Base-by-base conservation (phyloP, 306 rosid genomes). In the Senna tora region DNA sequence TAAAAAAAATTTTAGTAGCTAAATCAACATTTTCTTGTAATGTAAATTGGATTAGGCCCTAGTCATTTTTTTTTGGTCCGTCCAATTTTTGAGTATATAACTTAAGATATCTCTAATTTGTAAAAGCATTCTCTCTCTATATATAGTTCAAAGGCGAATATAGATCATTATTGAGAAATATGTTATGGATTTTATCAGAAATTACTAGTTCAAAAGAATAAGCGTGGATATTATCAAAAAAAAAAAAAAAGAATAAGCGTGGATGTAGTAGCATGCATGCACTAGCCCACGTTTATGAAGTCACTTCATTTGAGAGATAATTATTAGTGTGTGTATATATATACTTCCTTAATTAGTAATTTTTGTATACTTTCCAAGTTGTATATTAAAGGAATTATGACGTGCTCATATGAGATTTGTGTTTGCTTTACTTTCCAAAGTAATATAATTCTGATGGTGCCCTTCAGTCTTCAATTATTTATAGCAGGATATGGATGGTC, bases 401-500 rank as follows among this genome's bases (percentile, higher is more conserved):
- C 39, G 5, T 36, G 38, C 4, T 3, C 38, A 53, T 1, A 6
- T 28, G 56, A 71, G 39, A 41, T n/a, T 43, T 43, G 67, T 16
- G 46, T 43, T 56, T 71, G 13, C 39, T 4, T 71, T 20, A 9
- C 38, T 22, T 39, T 56, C 5, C n/a, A 55, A 56, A 58, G 69
- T 7, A 64, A 21, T 21, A 60, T 7, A 64, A 21, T 21, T 7
- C 21, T 19, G 67, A 43, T 42, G 52, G 13, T 39, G 34, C 50
- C 33, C 10, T 25, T 46, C 15, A 16, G 28, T 33, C 30, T 33
- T 46, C 72, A 49, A 47, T 30, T 33, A 67, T 67, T 30, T 50
- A 17, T 13, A 32, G 46, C 32, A 32, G 30, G 59, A 47, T n/a
- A 42, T 16, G 33, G 39, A 67, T 50, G 72, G 59, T 67, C 72